Percentiles rank a stretch among this genome's conserved stretches.
Conservation (phyloP, 129 eudicot species). For the Dittrichia graveolens region DNA sequence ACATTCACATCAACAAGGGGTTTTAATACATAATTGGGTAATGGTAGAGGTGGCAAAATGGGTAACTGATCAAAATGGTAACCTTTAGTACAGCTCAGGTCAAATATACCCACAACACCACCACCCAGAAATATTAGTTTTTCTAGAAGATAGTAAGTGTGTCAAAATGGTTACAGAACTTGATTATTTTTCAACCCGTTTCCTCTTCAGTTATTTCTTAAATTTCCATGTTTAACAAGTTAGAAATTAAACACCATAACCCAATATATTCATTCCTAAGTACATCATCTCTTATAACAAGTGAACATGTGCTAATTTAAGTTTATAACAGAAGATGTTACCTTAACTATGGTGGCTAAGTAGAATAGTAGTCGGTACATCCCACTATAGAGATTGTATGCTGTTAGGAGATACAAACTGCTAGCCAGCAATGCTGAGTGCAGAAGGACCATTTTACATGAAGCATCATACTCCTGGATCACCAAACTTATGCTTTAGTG, state of each 20-base stretch:
- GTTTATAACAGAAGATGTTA: slow-evolving; percentile 11
- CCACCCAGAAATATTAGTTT: too few species aligned
- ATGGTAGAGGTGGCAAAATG: too few species aligned
- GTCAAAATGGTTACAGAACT: too few species aligned
- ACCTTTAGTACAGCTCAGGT: too few species aligned
- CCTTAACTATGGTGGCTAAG: slow-evolving; percentile 60
- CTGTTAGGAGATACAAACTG: slow-evolving; percentile 56
- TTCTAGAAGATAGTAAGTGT: too few species aligned
- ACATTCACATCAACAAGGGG: too few species aligned
- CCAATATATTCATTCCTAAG: background rate
- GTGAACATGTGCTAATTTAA: too few species aligned
- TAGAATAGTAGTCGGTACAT: slow-evolving; percentile 53
- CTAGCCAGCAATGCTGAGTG: slow-evolving; percentile 64
- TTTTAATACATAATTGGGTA: too few species aligned
- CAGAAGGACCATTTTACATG: slow-evolving; percentile 45
- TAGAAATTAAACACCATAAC: background rate
- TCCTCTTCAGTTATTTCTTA: background rate
- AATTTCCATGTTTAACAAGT: background rate
- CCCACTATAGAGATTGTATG: slow-evolving; percentile 58
- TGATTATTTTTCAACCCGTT: too few species aligned
- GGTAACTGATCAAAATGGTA: too few species aligned
- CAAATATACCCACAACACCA: too few species aligned
- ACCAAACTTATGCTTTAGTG: slow-evolving; percentile 19
- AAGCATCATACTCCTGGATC: slow-evolving; percentile 46
- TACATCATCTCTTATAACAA: too few species aligned